Percentiles rank a stretch among this genome's conserved stretches.
Conservation (phyloP, 495 filamentous ascomycete genomes). For the Daldinia bambusicola region DNA sequence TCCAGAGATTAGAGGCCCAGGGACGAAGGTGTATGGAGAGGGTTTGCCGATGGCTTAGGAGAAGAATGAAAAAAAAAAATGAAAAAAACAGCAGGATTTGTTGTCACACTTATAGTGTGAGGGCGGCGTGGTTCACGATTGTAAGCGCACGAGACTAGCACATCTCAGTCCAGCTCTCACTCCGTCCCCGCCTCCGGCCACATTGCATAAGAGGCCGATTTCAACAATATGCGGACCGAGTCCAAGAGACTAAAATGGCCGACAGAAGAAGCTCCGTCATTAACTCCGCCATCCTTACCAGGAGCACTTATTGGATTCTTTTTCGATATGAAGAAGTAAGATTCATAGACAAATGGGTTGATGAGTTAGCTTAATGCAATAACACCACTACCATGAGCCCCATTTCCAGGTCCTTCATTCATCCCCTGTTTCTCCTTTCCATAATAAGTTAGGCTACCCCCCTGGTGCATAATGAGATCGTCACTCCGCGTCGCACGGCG, state of each 20-base stretch:
- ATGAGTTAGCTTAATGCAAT: neutral
- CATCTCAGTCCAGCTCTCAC: slow-evolving; percentile 1
- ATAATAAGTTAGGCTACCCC: neutral
- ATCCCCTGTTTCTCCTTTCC: neutral
- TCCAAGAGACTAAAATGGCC: slow-evolving; percentile 27
- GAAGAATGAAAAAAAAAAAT: neutral
- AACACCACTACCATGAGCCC: neutral
- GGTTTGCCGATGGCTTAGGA: neutral
- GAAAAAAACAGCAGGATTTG: neutral
- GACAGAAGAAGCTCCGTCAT: slow-evolving; percentile 23
- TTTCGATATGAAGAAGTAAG: slow-evolving; percentile 1
- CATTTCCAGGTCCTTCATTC: neutral
- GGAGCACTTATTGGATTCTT: neutral
- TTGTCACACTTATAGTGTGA: slow-evolving; percentile 9
- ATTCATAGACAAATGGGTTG: neutral
- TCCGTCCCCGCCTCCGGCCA: slow-evolving; percentile 18
- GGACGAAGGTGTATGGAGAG: neutral
- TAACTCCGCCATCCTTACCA: slow-evolving; percentile 34
- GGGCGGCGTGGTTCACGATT: neutral
- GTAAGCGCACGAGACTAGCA: slow-evolving; percentile 4
- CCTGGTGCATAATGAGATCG: slow-evolving; percentile 22
- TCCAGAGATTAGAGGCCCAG: neutral
- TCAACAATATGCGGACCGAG: slow-evolving; percentile 19
- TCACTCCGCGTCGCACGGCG: slow-evolving; percentile 5
- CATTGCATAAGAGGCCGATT: slow-evolving; percentile 31